A percentile compares a stretch with the other conserved stretches of the same genome.
Conservation (phyloP, 192 early-diverging fungal species). For the Coemansia reversa region DNA sequence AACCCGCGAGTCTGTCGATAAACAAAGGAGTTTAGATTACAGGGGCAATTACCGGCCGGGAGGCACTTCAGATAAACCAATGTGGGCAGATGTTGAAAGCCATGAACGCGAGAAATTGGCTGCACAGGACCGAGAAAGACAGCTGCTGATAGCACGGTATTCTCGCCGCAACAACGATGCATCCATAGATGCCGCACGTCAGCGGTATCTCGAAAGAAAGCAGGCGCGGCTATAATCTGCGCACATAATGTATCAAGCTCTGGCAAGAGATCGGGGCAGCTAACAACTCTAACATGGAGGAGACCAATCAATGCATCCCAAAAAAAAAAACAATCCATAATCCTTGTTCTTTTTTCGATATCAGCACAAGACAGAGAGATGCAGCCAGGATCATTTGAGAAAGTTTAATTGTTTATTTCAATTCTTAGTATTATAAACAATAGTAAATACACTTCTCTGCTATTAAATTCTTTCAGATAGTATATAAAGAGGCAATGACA, state of each 20-base stretch:
- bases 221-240: background rate
- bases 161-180: slow-evolving; percentile 38
- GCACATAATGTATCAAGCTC: too few relatives aligned
- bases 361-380: too few relatives aligned
- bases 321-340: background rate
- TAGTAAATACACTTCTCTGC: background rate
- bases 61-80: background rate
- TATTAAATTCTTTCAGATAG: background rate
- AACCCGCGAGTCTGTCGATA: background rate
- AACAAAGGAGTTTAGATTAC: background rate
- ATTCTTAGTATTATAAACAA: background rate
- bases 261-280: too few relatives aligned
- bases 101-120: slow-evolving; percentile 8
- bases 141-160: slow-evolving; percentile 22
- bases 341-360: background rate
- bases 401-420: too few relatives aligned
- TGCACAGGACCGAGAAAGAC: slow-evolving; percentile 9
- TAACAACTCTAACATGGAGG: too few relatives aligned
- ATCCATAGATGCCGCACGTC: slow-evolving; percentile 31
- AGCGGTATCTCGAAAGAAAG: slow-evolving; percentile 25
- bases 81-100: background rate
- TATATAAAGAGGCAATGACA: background rate
- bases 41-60: background rate
- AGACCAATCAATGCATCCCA: too few relatives aligned
- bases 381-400: too few relatives aligned